Conservation (phyloP, 352 stramenopile genomes). For the Aphanomyces euteiches region DNA sequence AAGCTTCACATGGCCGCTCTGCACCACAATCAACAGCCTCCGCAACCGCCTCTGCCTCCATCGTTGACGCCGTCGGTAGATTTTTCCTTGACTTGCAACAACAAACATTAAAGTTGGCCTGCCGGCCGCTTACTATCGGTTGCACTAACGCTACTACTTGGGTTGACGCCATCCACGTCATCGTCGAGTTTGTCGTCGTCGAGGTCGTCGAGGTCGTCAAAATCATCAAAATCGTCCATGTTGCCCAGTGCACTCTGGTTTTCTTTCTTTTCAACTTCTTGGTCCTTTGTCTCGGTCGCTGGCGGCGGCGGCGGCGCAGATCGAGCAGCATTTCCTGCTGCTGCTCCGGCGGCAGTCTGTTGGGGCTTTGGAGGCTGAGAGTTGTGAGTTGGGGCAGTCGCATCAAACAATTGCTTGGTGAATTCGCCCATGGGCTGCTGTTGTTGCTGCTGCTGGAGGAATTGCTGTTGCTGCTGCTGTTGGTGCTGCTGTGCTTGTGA, state of each 20-base stretch:
- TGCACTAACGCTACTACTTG: constrained; percentile 27
- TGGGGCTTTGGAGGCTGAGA: neutral
- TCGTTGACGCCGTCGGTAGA: constrained; percentile 18
- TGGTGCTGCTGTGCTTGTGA: constrained; percentile 15
- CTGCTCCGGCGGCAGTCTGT: neutral
- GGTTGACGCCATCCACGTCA: constrained; percentile 35
- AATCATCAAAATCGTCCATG: constrained; percentile 73
- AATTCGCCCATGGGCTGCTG: constrained; percentile 2
- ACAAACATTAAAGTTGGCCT: constrained; percentile 18
- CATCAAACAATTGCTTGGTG: constrained; percentile 17
- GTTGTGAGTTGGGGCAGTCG: neutral
- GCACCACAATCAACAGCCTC: constrained; percentile 17
- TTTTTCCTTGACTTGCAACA: constrained; percentile 37
- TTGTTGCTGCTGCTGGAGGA: neutral
- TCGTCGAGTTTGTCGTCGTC: constrained; percentile 46
- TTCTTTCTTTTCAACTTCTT: constrained; percentile 28
- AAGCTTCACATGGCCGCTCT: constrained; percentile 48
- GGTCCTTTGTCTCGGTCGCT: neutral
- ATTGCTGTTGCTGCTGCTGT: neutral
- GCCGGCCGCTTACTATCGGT: constrained; percentile 22
- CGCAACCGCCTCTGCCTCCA: neutral
- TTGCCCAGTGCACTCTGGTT: constrained; percentile 30
- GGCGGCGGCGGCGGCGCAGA: neutral
- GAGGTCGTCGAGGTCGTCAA: constrained; percentile 70
- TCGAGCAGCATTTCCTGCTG: no score